Evolutionary conservation across 1,284 basidiomycete species (phyloP), one percentile per base, ranked within the genome.

Genomic region (Megacollybia platyphylla): DNA sequence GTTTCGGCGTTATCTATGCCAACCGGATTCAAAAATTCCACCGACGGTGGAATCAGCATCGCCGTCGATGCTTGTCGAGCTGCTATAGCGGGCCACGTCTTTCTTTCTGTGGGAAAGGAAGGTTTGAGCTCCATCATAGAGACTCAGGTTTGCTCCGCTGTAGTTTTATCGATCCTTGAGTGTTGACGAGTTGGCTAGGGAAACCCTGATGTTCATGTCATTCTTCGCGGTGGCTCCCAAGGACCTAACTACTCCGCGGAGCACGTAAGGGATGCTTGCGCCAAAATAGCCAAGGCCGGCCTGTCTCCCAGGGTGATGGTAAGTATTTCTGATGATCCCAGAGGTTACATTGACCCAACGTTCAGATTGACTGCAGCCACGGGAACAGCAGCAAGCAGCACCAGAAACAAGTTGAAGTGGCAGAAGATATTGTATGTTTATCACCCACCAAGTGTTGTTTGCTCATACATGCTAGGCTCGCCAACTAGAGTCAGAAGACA

Each of bases 311-410:
- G 82, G 56, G 72, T 92, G 49, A 93, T 93, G 89, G 86, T 88
- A 51, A 48, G 71, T 53, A 9, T 20, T 18, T 17, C 26, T n/a
- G 31, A 29, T 35, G 27, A 9, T 42, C 18, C n/a, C 5, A 15
- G 20, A 20, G 15, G 15, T 9, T 15, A 17, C n/a, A 18, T 35
- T 39, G 6, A 46, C 31, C 36, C 39, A 51, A 11, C 15, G 40
- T 32, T 15, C 50, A 90, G 87, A 79, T 93, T 53, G 92, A 97
- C 61, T 97, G 93, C 73, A 93, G 88, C 52, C 94, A 91, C 56
- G 91, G 91, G 46, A 96, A 96, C 64, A 89, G 86, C 55, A 76
- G 73, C 44, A 94, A 93, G 61, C 83, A 93, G 58, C 84, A 92
- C 62, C 64, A 71, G 41, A 87, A 80, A 52, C 90, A 94, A 61